A percentile compares a stretch with the other conserved stretches of the same genome.
phyloP scores from a whole-genome alignment of 495 filamentous ascomycete species.

The Tuber melanosporum region DNA sequence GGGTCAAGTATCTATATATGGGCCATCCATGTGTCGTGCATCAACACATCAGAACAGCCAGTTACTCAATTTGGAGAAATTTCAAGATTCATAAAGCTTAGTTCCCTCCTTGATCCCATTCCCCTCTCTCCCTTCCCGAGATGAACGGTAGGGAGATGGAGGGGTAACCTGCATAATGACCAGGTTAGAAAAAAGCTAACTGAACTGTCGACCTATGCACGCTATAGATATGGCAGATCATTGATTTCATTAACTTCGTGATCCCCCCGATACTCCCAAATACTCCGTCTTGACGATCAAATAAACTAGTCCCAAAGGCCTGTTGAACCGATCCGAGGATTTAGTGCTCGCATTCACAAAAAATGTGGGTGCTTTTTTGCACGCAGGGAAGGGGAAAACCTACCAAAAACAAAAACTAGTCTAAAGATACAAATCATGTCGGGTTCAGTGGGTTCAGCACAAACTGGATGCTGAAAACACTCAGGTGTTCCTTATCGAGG shows the following conservation, averaged over 20 bases:
- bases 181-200: slow-evolving; percentile 1
- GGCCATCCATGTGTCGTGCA: not conserved
- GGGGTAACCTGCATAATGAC: not conserved
- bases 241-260: slow-evolving; percentile 6
- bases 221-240: not conserved
- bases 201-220: not conserved
- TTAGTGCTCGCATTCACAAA: slow-evolving; percentile 23
- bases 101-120: not conserved
- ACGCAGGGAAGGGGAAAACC: slow-evolving; percentile 14
- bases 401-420: slow-evolving; percentile 25
- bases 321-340: slow-evolving; percentile 22
- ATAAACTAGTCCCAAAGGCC: slow-evolving; percentile 19
- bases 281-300: slow-evolving; percentile 2
- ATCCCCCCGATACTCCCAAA: slow-evolving; percentile 4
- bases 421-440: slow-evolving; percentile 32
- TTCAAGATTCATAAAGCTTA: not conserved
- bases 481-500: slow-evolving; percentile 26
- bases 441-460: slow-evolving; percentile 29
- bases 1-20: not conserved
- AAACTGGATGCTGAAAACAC: slow-evolving; percentile 32
- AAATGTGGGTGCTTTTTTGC: slow-evolving; percentile 27
- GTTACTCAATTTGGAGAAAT: not conserved
- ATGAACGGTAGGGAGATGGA: not conserved
- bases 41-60: not conserved
- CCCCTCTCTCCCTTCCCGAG: not conserved